Percentiles rank a stretch among this genome's conserved stretches.
phyloP scores from a whole-genome alignment of 1,284 basidiomycete species.

The Melampsora americana region DNA sequence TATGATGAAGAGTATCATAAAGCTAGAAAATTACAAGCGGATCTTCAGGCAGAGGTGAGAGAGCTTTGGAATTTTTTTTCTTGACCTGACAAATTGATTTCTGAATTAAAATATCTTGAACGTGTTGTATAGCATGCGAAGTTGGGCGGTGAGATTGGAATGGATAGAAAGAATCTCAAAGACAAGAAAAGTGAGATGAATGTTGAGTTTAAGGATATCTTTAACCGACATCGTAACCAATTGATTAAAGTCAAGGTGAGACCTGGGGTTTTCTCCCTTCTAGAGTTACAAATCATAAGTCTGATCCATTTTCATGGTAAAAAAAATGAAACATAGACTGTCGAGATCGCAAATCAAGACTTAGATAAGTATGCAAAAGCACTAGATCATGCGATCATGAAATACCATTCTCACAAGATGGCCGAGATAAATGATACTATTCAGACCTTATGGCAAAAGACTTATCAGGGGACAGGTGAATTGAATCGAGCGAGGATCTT shows the following conservation, averaged over 20 bases:
- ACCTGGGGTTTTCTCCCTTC: slow-evolving; percentile 2
- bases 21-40: slow-evolving; percentile 62
- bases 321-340: slow-evolving; percentile 63
- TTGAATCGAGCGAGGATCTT: neutral
- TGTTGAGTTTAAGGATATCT: slow-evolving; percentile 80
- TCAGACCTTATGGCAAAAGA: slow-evolving; percentile 95
- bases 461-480: slow-evolving; percentile 93
- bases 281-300: slow-evolving; percentile 11
- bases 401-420: slow-evolving; percentile 98
- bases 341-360: slow-evolving; percentile 89
- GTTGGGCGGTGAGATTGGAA: slow-evolving; percentile 74
- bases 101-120: neutral
- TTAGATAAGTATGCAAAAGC: slow-evolving; percentile 97
- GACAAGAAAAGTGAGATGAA: slow-evolving; percentile 68
- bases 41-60: slow-evolving; percentile 64
- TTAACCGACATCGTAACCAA: slow-evolving; percentile 81
- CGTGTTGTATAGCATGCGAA: slow-evolving; percentile 65
- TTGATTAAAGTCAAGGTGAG: slow-evolving; percentile 87
- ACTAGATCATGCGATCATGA: slow-evolving; percentile 96
- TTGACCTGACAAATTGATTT: slow-evolving; percentile 3
- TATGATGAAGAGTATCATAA: slow-evolving; percentile 75
- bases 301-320: slow-evolving; percentile 13
- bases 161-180: slow-evolving; percentile 68
- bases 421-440: slow-evolving; percentile 98
- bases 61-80: slow-evolving; percentile 33